phyloP scores from a whole-genome alignment of 2,329 filamentous ascomycete species.

The Ilyonectria robusta region DNA sequence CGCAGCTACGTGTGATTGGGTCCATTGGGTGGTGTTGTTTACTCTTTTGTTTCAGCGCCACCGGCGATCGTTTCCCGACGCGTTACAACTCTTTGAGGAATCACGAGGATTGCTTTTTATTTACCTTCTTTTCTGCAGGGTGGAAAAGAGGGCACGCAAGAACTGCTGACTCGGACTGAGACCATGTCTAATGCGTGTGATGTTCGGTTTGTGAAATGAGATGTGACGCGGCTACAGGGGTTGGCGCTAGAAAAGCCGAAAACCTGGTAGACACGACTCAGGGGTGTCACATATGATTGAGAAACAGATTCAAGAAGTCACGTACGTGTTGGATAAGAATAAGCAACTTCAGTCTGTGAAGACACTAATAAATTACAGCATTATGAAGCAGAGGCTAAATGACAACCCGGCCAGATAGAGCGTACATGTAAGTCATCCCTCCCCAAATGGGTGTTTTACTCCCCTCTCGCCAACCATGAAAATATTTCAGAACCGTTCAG shows the following conservation, averaged over 20 bases:
- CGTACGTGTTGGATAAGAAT: background rate
- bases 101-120: background rate
- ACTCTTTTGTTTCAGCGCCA: background rate
- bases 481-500: slow-evolving; percentile 32
- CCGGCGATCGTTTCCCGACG: background rate
- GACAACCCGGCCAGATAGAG: slow-evolving; percentile 47
- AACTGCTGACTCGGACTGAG: background rate
- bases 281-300: background rate
- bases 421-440: slow-evolving; percentile 44
- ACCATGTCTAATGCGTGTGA: background rate
- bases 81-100: background rate
- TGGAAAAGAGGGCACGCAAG: background rate
- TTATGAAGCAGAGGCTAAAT: slow-evolving; percentile 59
- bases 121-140: background rate
- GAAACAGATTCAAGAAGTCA: background rate
- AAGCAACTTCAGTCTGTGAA: slow-evolving; percentile 39
- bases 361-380: slow-evolving; percentile 63
- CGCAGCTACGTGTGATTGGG: background rate
- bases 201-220: background rate
- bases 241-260: background rate
- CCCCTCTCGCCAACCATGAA: slow-evolving; percentile 34
- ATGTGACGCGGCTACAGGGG: background rate
- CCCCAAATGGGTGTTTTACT: slow-evolving; percentile 28
- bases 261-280: background rate
- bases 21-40: background rate